These are phyloP conservation scores for Pisolithus microcarpus DNA, from an alignment of 768 basidiomycete genomes.

Conservation along the genomic window DNA sequence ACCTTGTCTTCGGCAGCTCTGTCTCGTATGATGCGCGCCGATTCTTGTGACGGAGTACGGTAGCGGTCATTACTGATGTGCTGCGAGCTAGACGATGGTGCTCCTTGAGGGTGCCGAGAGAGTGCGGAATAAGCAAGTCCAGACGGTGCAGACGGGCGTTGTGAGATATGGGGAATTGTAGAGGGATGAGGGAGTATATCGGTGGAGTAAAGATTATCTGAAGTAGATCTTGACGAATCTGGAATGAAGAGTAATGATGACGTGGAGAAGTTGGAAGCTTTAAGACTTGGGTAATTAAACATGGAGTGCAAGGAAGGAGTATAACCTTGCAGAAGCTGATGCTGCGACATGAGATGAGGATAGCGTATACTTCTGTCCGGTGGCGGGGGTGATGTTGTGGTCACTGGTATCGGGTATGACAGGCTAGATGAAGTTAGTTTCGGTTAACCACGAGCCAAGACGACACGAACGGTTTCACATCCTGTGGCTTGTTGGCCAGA, in stretches of 20 bases:
- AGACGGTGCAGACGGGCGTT: constrained; percentile 8
- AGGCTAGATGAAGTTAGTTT: constrained; percentile 12
- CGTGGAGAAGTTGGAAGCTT: constrained; percentile 27
- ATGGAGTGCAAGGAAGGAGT: constrained; percentile 71
- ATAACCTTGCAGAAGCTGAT: constrained; percentile 74
- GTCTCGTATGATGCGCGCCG: constrained; percentile 28
- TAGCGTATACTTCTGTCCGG: constrained; percentile 45
- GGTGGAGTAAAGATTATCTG: constrained; percentile 24
- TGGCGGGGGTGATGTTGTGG: constrained; percentile 61
- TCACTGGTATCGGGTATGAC: constrained; percentile 50
- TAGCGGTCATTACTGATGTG: constrained; percentile 21
- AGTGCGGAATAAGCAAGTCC: constrained; percentile 20
- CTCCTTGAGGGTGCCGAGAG: constrained; percentile 18
- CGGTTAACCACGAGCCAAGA: neutral
- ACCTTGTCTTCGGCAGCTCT: constrained; percentile 24
- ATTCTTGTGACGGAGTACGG: constrained; percentile 29
- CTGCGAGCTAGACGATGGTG: constrained; percentile 17
- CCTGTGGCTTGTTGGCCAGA: constrained; percentile 21
- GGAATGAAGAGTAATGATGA: constrained; percentile 42
- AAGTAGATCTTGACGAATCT: constrained; percentile 19
- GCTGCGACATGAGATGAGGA: constrained; percentile 71
- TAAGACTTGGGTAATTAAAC: constrained; percentile 41
- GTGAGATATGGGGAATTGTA: constrained; percentile 12
- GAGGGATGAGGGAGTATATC: constrained; percentile 32
- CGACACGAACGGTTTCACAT: constrained; percentile 31